These are phyloP conservation scores for Petrea volubilis DNA, from an alignment of 257 asterid species.

Conservation along the genomic window DNA sequence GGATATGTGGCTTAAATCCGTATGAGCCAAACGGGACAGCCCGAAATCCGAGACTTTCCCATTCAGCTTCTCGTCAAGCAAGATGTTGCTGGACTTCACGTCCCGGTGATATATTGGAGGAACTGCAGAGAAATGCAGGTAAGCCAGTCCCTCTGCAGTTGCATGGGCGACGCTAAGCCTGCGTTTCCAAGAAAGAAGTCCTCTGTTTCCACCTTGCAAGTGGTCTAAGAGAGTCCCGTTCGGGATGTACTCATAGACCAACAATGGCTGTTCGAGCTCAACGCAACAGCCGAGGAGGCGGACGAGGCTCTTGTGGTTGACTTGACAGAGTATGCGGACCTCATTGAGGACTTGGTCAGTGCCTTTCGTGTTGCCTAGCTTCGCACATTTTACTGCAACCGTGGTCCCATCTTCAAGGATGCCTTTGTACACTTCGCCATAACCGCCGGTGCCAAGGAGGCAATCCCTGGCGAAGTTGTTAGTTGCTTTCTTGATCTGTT, in stretches of 20 bases:
- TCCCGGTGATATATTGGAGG: conserved; percentile 91
- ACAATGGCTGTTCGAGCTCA: conserved; percentile 83
- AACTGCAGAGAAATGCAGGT: conserved; percentile 85
- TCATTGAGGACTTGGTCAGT: conserved; percentile 90
- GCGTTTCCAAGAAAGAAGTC: conserved; percentile 46
- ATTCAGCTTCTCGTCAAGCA: conserved; percentile 65
- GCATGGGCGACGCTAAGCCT: conserved; percentile 69
- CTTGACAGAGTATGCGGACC: conserved; percentile 89
- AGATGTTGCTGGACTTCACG: conserved; percentile 87
- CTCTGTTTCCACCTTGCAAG: conserved; percentile 36
- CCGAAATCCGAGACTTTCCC: conserved; percentile 91
- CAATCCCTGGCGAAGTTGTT: conserved; percentile 70
- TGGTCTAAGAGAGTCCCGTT: conserved; percentile 75
- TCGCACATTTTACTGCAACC: conserved; percentile 91
- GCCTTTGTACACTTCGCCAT: conserved; percentile 86
- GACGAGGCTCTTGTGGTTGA: conserved; percentile 80
- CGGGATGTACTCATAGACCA: conserved; percentile 73
- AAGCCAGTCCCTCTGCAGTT: conserved; percentile 86
- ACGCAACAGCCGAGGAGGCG: conserved; percentile 91
- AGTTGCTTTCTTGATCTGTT: conserved; percentile 79
- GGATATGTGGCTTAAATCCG: conserved; percentile 83
- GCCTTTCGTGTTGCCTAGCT: conserved; percentile 78
- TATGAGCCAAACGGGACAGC: conserved; percentile 77
- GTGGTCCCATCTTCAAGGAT: conserved; percentile 62
- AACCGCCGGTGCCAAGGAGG: conserved; percentile 89